These are phyloP conservation scores for Ceratobasidium sp. DNA, from an alignment of 1,284 basidiomycete species.

Conservation along the genomic window DNA sequence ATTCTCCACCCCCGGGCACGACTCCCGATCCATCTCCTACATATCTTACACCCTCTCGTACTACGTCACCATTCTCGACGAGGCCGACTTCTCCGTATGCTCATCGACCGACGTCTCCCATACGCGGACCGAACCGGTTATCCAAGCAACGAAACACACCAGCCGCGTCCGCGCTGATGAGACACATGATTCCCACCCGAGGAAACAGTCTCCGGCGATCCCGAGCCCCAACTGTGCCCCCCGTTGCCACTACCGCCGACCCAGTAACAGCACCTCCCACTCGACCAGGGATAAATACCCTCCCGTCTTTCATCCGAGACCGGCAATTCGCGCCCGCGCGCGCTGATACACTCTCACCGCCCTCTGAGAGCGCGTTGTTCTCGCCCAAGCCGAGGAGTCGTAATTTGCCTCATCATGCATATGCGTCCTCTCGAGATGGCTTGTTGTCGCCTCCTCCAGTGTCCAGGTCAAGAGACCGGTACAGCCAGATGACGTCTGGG, in stretches of 20 bases:
- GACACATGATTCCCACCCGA: conserved; percentile 30
- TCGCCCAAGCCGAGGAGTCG: background rate
- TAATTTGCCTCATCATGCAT: background rate
- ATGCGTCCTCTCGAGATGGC: conserved; percentile 8
- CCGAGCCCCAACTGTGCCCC: background rate
- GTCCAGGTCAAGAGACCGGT: conserved; percentile 10
- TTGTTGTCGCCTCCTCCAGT: background rate
- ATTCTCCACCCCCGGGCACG: conserved; percentile 10
- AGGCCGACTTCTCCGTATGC: background rate
- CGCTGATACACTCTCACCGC: background rate
- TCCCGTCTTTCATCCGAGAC: conserved; percentile 35
- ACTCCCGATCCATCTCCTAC: background rate
- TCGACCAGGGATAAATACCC: conserved; percentile 14
- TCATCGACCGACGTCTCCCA: background rate
- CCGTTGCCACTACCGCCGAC: background rate
- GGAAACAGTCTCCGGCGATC: conserved; percentile 10
- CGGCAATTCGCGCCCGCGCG: conserved; percentile 13
- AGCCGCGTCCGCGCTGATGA: conserved; percentile 2
- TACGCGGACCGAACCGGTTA: background rate
- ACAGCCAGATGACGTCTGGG: conserved; percentile 21
- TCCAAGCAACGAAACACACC: conserved; percentile 18
- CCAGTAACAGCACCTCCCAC: background rate
- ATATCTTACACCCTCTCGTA: background rate
- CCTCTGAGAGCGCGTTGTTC: conserved; percentile 28
- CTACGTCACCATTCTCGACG: too few species aligned